A percentile compares a stretch with the other conserved stretches of the same genome.
These are phyloP conservation scores for Chlamydomonas sphaeroides DNA, from an alignment of 139 green algal genomes.

Conservation along the genomic window DNA sequence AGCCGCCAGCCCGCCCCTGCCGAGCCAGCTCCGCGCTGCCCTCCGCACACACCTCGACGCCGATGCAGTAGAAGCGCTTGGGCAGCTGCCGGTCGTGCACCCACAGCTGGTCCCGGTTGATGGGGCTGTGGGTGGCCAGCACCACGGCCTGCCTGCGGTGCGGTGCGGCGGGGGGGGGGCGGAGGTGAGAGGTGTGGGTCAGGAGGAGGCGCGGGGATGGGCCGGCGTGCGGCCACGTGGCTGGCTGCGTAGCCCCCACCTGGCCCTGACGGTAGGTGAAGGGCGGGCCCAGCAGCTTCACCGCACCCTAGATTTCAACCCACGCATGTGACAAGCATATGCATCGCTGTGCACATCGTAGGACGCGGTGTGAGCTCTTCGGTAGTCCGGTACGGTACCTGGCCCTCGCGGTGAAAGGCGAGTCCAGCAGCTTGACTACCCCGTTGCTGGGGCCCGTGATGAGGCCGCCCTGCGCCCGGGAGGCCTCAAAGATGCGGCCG, in stretches of 20 bases:
- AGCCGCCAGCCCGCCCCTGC: too few species aligned
- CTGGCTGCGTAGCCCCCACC: too few species aligned
- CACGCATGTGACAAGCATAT: too few species aligned
- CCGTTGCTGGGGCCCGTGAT: constrained; percentile 11
- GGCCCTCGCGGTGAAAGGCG: not conserved
- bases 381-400: too few species aligned
- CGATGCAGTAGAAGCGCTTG: constrained; percentile 13
- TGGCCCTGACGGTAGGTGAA: too few species aligned
- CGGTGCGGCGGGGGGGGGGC: not conserved
- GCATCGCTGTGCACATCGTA: too few species aligned
- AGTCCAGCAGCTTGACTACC: constrained; percentile 17
- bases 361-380: too few species aligned
- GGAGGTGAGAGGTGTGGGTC: not conserved
- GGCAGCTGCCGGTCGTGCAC: constrained; percentile 38
- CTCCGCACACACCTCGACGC: constrained; percentile 10
- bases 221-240: too few species aligned
- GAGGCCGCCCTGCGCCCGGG: constrained; percentile 22
- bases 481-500: constrained; percentile 23
- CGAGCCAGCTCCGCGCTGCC: too few species aligned
- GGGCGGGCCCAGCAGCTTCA: too few species aligned
- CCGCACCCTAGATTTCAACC: too few species aligned
- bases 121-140: constrained; percentile 34
- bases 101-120: constrained; percentile 44
- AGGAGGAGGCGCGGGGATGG: not conserved
- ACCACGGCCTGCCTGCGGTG: constrained; percentile 25